These are phyloP conservation scores for Begonia peltatifolia DNA, from an alignment of 306 rosid genomes.

Conservation along the genomic window DNA sequence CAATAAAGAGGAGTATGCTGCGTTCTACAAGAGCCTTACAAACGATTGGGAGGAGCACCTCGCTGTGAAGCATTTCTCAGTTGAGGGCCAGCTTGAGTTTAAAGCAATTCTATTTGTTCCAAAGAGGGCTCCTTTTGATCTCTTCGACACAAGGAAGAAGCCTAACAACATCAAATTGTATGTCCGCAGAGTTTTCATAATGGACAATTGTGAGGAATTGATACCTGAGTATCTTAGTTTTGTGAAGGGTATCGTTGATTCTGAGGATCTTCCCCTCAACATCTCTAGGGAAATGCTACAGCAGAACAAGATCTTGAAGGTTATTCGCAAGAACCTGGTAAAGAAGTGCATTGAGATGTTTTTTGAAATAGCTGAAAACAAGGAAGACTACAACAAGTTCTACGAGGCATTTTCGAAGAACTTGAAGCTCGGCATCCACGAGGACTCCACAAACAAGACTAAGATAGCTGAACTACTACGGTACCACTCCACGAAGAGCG, in stretches of 20 bases:
- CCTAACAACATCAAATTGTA: conserved; percentile 86
- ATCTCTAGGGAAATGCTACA: conserved; percentile 82
- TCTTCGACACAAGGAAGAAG: conserved; percentile 85
- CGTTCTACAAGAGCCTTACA: conserved; percentile 85
- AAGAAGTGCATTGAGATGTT: conserved; percentile 81
- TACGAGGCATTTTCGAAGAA: conserved; percentile 88
- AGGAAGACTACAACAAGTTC: conserved; percentile 86
- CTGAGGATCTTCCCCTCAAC: conserved; percentile 91
- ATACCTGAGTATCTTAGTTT: conserved; percentile 83
- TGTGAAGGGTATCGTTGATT: conserved; percentile 86
- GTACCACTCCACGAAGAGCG: conserved; percentile 84
- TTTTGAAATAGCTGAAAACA: conserved; percentile 90
- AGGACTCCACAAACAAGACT: conserved; percentile 68
- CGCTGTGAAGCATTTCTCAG: conserved; percentile 91
- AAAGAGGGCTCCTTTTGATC: conserved; percentile 91
- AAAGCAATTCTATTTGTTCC: conserved; percentile 89
- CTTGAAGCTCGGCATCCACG: conserved; percentile 70
- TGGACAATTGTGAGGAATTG: conserved; percentile 97
- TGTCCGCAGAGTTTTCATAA: conserved; percentile 82
- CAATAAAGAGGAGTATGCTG: conserved; percentile 74
- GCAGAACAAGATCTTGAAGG: conserved; percentile 88
- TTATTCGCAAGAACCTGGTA: conserved; percentile 77
- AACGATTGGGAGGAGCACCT: conserved; percentile 96
- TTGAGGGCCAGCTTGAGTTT: conserved; percentile 88
- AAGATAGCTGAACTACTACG: conserved; percentile 80